These are phyloP conservation scores for Phytopythium sindhum DNA, from an alignment of 352 stramenopile genomes.

Conservation along the genomic window DNA sequence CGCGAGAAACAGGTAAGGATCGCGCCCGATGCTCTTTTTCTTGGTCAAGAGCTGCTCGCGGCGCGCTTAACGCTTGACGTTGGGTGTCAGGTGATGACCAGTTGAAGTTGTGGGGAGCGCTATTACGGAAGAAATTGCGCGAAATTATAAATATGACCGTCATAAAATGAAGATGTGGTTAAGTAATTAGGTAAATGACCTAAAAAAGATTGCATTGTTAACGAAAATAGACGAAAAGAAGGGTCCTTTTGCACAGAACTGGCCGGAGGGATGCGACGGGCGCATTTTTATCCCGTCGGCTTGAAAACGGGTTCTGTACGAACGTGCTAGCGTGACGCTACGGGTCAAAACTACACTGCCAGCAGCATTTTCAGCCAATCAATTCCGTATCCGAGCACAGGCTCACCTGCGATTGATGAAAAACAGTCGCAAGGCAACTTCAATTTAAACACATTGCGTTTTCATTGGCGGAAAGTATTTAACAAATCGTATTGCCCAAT, in stretches of 20 bases:
- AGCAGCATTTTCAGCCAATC: not conserved
- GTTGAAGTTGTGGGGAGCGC: not conserved
- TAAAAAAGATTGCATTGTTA: not conserved
- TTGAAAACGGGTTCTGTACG: no score
- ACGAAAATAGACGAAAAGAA: not conserved
- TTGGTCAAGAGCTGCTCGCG: slow-evolving; percentile 3
- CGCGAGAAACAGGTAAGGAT: slow-evolving; percentile 1
- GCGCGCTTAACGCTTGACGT: not conserved
- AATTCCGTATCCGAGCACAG: no score
- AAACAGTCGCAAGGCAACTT: no score
- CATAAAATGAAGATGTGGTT: not conserved
- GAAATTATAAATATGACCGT: not conserved
- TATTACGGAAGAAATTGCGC: no score
- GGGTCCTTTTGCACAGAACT: not conserved
- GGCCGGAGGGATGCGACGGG: not conserved
- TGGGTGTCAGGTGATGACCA: slow-evolving; percentile 6
- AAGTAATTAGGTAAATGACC: not conserved
- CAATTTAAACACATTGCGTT: no score
- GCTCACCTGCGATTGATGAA: no score
- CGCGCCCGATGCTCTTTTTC: slow-evolving; percentile 7
- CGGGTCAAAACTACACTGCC: no score
- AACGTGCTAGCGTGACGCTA: no score
- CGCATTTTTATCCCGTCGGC: not conserved
- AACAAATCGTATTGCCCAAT: not conserved
- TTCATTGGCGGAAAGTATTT: not conserved